Conservation (phyloP, 1,284 basidiomycete species). For the Microbotryum lychnidis-dioicae region DNA sequence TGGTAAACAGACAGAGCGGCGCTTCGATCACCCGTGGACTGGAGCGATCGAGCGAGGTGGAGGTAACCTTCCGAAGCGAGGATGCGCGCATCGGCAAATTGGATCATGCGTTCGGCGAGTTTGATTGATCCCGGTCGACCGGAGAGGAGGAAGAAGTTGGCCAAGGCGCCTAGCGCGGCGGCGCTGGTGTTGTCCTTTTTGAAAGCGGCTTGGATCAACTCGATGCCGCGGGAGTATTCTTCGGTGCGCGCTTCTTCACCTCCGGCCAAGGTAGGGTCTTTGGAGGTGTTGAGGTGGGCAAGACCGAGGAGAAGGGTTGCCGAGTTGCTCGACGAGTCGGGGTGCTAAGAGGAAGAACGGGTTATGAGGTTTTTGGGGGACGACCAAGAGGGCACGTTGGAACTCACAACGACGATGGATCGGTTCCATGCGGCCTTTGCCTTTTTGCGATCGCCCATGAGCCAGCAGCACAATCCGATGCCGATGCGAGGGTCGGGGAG, state of each 20-base stretch:
- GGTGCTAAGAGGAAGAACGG: slow-evolving; percentile 50
- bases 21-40: slow-evolving; percentile 50
- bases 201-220: slow-evolving; percentile 62
- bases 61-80: slow-evolving; percentile 70
- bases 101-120: slow-evolving; percentile 81
- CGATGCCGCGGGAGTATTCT: slow-evolving; percentile 47
- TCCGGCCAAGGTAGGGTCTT: slow-evolving; percentile 53
- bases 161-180: slow-evolving; percentile 61
- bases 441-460: slow-evolving; percentile 65
- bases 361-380: background rate
- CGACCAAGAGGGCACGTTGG: background rate
- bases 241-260: slow-evolving; percentile 49
- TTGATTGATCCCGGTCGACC: slow-evolving; percentile 55
- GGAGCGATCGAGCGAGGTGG: slow-evolving; percentile 65
- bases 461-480: slow-evolving; percentile 84
- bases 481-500: slow-evolving; percentile 85
- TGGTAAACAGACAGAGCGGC: slow-evolving; percentile 57
- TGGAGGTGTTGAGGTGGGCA: slow-evolving; percentile 71
- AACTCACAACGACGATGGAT: slow-evolving; percentile 67
- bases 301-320: slow-evolving; percentile 66
- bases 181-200: slow-evolving; percentile 66
- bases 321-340: slow-evolving; percentile 59
- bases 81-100: slow-evolving; percentile 78
- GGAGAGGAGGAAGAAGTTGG: slow-evolving; percentile 45
- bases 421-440: slow-evolving; percentile 82